Base-by-base conservation (phyloP, 768 basidiomycete species). In the Melanogaster broomeanus region DNA sequence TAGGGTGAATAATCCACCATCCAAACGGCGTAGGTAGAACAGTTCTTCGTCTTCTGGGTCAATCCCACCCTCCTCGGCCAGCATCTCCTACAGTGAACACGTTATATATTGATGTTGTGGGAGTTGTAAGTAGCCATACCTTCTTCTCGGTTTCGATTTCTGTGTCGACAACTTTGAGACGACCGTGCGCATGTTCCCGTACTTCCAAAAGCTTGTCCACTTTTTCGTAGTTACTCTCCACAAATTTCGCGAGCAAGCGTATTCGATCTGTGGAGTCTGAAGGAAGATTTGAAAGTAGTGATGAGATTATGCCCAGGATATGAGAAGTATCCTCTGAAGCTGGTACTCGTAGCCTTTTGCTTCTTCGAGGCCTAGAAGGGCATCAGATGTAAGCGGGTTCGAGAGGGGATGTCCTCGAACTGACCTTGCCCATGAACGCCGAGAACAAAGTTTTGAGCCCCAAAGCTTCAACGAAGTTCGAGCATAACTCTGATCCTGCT, bases 371-470 rank as follows among this genome's bases (percentile, higher is more conserved):
- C 59, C 81, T 83, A 49, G 15, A 39, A 19, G 1, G 6, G 25
- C 18, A 40, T 41, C 11, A 21, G 52, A 9, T 25, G 54, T 64
- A 8, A 68, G 61, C 24, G 9, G 31, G 24, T 49, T 42, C 24
- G 2, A 13, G 41, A 46, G 18, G 2, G 25, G 21, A 35, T 33
- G 44, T 31, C 3, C 22, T 12, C 15, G n/a, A 27, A 51, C 74
- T 52, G 51, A 92, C 93, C 81, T 96, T 96, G 68, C 93, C 90
- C 93, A 98, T 96, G 53, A 98, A 87, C 0, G 86, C 82, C 1
- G 90, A 80, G 66, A 98, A 99, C 39, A 99, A 70, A 1, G 86
- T 88, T 72, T 94, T 98, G 38, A 99, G 73, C 1, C 96, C 97
- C 1, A 87, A 72, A 0, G 83, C 87, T 50, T 96, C 93, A 9